Evolutionary conservation across 805 yeast genomes (phyloP), one percentile per base, ranked within the genome.

Genomic region (Candida jianshihensis): DNA sequence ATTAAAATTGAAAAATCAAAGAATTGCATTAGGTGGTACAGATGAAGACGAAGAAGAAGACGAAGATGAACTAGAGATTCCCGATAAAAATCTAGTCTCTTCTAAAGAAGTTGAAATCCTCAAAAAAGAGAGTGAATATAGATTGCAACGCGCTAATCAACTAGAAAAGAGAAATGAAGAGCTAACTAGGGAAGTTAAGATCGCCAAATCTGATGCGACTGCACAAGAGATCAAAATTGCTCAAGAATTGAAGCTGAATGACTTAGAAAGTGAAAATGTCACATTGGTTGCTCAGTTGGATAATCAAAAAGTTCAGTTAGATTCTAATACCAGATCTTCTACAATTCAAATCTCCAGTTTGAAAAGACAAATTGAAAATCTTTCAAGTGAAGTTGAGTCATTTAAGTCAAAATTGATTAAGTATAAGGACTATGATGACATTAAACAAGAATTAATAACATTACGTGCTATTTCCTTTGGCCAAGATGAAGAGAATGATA

Each of bases 101-200:
- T 24, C 14, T 17, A 33, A 33, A 28, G 68, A 75, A 4, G 81
- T 80, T 22, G 86, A 80, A 39, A 63, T 82, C 26, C 66, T 84
- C n/a, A 70, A 79, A 2, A 71, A 85, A 40, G 96, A 89, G 48
- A 71, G 82, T 5, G 92, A 84, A 50, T 58, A 75, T 19, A 72
- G 84, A 30, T 83, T 84, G 47, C 61, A 74, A 36, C 70, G 92
- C 39, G 71, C 78, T 1, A 54, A 75, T 34, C 87, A 81, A 48
- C 69, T 88, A 36, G 95, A 87, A 54, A 73, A 73, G 42, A 68
- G 95, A 40, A 89, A 87, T 50, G 84, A 83, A 50, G 79, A 80
- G 34, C 64, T 88, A 36, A 72, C 86, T 40, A 66, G 76, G 14
- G 82, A 82, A 37, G 56, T 88, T 35, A 73, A 81, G 29, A 58